These are phyloP conservation scores for Metarhizium anisopliae DNA, from an alignment of 2,329 filamentous ascomycete species.

Conservation along the genomic window DNA sequence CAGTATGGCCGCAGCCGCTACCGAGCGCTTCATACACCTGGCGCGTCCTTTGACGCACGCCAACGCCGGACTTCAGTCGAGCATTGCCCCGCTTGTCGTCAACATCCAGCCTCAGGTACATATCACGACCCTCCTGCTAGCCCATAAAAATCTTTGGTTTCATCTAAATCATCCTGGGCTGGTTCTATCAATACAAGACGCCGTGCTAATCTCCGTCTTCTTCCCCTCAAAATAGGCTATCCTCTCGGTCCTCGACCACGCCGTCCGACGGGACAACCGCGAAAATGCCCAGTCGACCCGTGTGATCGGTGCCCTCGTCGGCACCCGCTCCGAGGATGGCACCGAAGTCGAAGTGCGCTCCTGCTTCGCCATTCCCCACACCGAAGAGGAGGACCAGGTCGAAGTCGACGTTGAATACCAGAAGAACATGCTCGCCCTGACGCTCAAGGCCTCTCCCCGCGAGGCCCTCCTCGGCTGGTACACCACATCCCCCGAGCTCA, in stretches of 20 bases:
- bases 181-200: too few relatives aligned
- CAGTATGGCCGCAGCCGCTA: constrained; percentile 70
- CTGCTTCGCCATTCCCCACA: constrained; percentile 96
- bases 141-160: constrained; percentile 1
- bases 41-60: constrained; percentile 83
- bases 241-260: constrained; percentile 84
- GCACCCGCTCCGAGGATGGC: constrained; percentile 90
- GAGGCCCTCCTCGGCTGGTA: constrained; percentile 97
- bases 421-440: constrained; percentile 95
- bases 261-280: constrained; percentile 69
- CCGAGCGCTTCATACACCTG: constrained; percentile 87
- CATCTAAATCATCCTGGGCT: neutral
- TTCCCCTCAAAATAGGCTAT: constrained; percentile 39
- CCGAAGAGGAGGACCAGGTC: constrained; percentile 96
- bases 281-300: constrained; percentile 73
- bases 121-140: constrained; percentile 10
- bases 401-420: constrained; percentile 99
- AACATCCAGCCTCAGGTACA: constrained; percentile 90
- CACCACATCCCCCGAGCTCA: constrained; percentile 91
- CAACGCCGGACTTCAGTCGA: constrained; percentile 68
- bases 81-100: constrained; percentile 85
- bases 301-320: constrained; percentile 93
- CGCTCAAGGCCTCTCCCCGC: constrained; percentile 87
- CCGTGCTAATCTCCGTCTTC: constrained; percentile 3
- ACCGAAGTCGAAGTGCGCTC: constrained; percentile 93